Evolutionary conservation across 164 flowering plant genomes (phyloP), one percentile per base, ranked within the genome.

Genomic region (Nymphaea colorata): DNA sequence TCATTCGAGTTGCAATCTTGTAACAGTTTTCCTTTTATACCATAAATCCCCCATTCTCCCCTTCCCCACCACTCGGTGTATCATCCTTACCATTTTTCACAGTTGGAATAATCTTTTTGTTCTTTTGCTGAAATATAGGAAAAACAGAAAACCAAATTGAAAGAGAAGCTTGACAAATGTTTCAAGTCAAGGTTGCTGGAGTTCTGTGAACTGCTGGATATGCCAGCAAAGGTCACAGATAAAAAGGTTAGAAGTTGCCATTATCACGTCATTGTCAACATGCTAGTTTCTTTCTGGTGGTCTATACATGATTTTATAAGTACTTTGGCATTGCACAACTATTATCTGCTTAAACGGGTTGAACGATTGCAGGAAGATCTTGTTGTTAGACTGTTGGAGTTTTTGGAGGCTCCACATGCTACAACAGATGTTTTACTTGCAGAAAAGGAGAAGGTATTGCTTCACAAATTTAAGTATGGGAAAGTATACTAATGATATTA

Each of bases 121-220:
- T 25, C 36, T 25, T 25, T 25, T 25, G 36, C 36, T 25, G 36
- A 25, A 25, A 25, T 82, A 78, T 87, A 91, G 97, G 97, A 91
- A 64, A 91, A 88, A 66, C 91, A 88, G 68, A 91, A 68, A 76
- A 18, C 64, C 42, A 88, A 84, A 76, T 76, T 91, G 4, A 88
- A 82, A 66, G 97, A 91, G 68, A 90, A 87, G 75, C 77, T 91
- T 68, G 97, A 91, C 79, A 91, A 88, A 73, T 83, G 78, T 75
- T 76, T 75, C 62, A 91, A 88, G 77, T 93, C 87, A 72, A 91
- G 85, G 62, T 66, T 94, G 78, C 60, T 82, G 75, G 97, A 91
- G 65, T 76, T 94, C 67, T 94, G 98, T 70, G 95, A 94, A 70
- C 66, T 89, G 44, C 82, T 94, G 65, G 97, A 95, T 78, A 76